Evolutionary conservation across 2,329 filamentous ascomycete genomes (phyloP).

Genomic region (Capronia epimyces): DNA sequence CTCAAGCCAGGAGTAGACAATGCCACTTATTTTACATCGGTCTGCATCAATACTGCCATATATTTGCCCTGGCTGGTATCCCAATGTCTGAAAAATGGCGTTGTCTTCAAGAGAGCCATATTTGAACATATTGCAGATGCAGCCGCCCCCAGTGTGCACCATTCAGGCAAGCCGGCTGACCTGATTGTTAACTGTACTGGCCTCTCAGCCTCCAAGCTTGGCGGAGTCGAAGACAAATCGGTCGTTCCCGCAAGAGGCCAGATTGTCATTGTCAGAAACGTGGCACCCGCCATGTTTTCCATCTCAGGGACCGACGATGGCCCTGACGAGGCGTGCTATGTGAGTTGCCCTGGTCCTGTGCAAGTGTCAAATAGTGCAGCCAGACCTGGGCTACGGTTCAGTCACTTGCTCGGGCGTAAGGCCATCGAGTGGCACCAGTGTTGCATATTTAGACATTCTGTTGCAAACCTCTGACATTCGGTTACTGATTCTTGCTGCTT

Average conservation of each 20-base stretch:
- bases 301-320: constrained; percentile 70
- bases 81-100: constrained; percentile 69
- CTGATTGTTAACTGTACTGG: constrained; percentile 83
- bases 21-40: constrained; percentile 70
- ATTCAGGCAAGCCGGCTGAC: constrained; percentile 54
- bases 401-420: no score
- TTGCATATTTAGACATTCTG: no score
- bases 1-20: constrained; percentile 63
- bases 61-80: constrained; percentile 83
- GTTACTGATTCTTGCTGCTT: not conserved
- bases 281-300: constrained; percentile 63
- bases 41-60: constrained; percentile 85
- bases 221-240: constrained; percentile 70
- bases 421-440: not conserved
- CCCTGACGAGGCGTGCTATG: constrained; percentile 65
- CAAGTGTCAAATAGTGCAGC: no score
- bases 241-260: constrained; percentile 77
- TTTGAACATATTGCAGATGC: constrained; percentile 71
- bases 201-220: constrained; percentile 66
- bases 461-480: not conserved
- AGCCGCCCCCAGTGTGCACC: constrained; percentile 55
- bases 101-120: constrained; percentile 58
- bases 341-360: not conserved
- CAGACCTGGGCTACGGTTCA: no score
- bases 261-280: constrained; percentile 75